Conservation (phyloP, 2,329 filamentous ascomycete genomes). For the Ustulina deusta region DNA sequence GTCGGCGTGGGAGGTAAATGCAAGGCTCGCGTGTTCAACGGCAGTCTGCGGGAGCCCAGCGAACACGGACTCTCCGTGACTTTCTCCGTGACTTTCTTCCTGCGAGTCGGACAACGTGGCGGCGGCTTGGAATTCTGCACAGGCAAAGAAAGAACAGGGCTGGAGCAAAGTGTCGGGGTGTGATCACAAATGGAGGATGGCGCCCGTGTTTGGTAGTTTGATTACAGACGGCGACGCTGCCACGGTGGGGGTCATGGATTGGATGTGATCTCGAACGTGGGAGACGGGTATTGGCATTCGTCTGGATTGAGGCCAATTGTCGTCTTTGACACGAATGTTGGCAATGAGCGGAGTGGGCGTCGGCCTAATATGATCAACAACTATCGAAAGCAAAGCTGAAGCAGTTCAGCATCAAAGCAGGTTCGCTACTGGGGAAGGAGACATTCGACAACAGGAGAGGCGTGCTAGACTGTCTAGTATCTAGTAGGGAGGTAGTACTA, state of each 20-base stretch:
- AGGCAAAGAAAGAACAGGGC: slow-evolving; percentile 18
- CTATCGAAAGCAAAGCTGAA: background rate
- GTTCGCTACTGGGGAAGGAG: background rate
- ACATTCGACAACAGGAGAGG: slow-evolving; percentile 3
- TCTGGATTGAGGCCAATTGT: slow-evolving; percentile 18
- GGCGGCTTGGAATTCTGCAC: slow-evolving; percentile 43
- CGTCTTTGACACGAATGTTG: background rate
- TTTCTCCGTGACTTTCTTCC: slow-evolving; percentile 59
- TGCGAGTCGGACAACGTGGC: slow-evolving; percentile 63
- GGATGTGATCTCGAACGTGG: slow-evolving; percentile 35
- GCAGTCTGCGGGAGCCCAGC: slow-evolving; percentile 53
- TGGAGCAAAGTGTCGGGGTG: slow-evolving; percentile 30
- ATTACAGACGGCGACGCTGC: slow-evolving; percentile 44
- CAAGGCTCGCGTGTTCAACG: slow-evolving; percentile 36
- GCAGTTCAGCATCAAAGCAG: slow-evolving; percentile 1
- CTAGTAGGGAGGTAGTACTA: slow-evolving; percentile 7
- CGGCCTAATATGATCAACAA: background rate
- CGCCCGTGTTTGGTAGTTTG: slow-evolving; percentile 38
- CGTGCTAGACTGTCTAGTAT: background rate
- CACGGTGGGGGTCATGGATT: slow-evolving; percentile 41
- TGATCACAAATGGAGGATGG: slow-evolving; percentile 42
- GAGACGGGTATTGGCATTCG: slow-evolving; percentile 27
- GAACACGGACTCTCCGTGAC: slow-evolving; percentile 60
- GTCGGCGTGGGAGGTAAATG: slow-evolving; percentile 49
- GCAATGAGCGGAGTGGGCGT: background rate